Evolutionary conservation across 2,329 filamentous ascomycete species (phyloP).

Genomic region (Zelopaecilomyces penicillatus): DNA sequence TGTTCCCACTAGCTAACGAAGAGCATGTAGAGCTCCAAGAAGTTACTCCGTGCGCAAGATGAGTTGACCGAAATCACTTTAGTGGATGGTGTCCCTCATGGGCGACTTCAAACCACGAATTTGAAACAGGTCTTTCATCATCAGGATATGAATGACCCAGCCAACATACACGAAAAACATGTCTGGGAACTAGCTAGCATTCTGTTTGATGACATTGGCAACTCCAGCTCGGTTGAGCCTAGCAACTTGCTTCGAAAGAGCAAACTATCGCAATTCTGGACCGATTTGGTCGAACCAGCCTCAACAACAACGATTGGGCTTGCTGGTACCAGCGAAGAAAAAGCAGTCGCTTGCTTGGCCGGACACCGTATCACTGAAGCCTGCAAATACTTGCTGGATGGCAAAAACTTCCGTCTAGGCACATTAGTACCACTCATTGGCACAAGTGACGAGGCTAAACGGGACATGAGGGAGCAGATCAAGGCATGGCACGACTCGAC

Average conservation of each 20-base stretch:
- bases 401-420: slow-evolving; percentile 74
- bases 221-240: slow-evolving; percentile 32
- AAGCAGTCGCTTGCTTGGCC: slow-evolving; percentile 71
- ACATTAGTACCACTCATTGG: slow-evolving; percentile 79
- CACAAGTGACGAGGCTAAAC: slow-evolving; percentile 57
- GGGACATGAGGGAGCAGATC: slow-evolving; percentile 72
- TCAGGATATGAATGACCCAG: slow-evolving; percentile 33
- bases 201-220: slow-evolving; percentile 64
- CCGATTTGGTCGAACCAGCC: slow-evolving; percentile 54
- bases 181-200: slow-evolving; percentile 84
- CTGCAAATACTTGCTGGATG: slow-evolving; percentile 67
- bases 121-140: slow-evolving; percentile 33
- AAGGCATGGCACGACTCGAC: slow-evolving; percentile 76
- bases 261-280: slow-evolving; percentile 59
- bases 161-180: slow-evolving; percentile 55
- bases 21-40: slow-evolving; percentile 42
- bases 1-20: slow-evolving; percentile 8
- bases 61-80: slow-evolving; percentile 44
- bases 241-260: slow-evolving; percentile 44
- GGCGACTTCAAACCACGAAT: slow-evolving; percentile 33
- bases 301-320: slow-evolving; percentile 47
- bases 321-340: slow-evolving; percentile 64
- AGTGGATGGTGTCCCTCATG: slow-evolving; percentile 52
- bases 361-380: slow-evolving; percentile 74
- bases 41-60: slow-evolving; percentile 47